Percentiles rank a stretch among this genome's conserved stretches.
Evolutionary conservation across 352 stramenopile genomes (phyloP).

Genomic region (Pythium dissimile): DNA sequence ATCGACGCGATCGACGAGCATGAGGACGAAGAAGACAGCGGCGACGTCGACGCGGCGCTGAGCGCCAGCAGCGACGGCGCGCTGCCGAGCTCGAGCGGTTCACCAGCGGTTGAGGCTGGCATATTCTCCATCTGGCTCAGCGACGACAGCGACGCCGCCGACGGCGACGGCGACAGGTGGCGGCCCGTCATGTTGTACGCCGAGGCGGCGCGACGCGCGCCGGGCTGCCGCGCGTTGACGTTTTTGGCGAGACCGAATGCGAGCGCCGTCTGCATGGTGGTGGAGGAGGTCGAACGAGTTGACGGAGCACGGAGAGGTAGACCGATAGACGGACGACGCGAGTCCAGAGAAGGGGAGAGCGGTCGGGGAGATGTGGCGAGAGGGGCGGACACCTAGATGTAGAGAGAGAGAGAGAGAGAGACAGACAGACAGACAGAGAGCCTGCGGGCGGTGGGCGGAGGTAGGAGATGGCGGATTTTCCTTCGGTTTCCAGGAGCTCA

Average conservation of each 20-base stretch:
- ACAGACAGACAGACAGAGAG: background rate
- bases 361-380: background rate
- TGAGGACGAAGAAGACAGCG: constrained; percentile 15
- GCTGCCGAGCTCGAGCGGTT: background rate
- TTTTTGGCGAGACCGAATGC: constrained; percentile 59
- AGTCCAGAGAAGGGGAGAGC: background rate
- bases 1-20: constrained; percentile 15
- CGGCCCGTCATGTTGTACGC: constrained; percentile 55
- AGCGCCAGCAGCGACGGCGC: constrained; percentile 18
- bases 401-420: background rate
- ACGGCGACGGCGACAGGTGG: constrained; percentile 30
- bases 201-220: constrained; percentile 51
- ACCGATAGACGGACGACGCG: background rate
- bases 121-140: constrained; percentile 1
- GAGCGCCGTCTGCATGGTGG: constrained; percentile 52
- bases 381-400: background rate
- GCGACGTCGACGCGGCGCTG: constrained; percentile 7
- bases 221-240: constrained; percentile 46
- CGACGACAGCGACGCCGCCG: constrained; percentile 25
- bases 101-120: no score
- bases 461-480: background rate
- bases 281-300: background rate
- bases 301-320: background rate
- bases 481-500: background rate
- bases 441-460: background rate